A percentile compares a stretch with the other conserved stretches of the same genome.
These are phyloP conservation scores for Salix exigua DNA, from an alignment of 345 rosid genomes.

Conservation along the genomic window DNA sequence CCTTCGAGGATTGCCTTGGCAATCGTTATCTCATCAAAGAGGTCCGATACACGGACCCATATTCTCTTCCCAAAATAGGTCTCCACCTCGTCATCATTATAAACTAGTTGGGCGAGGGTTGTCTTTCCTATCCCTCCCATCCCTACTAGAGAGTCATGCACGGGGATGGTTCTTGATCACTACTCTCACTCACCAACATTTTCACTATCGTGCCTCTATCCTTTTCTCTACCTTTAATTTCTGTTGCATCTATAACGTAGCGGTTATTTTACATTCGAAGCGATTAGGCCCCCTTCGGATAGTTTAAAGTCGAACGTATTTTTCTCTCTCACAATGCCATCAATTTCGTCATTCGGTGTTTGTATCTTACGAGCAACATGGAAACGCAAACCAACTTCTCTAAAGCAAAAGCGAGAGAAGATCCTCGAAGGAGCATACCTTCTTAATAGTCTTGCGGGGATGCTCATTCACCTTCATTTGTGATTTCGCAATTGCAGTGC, in stretches of 20 bases:
- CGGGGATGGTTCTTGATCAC: background rate
- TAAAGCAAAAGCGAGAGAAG: too few species aligned
- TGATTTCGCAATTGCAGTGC: background rate
- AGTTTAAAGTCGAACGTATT: background rate
- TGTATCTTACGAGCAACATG: background rate
- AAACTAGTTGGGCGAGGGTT: constrained; percentile 1
- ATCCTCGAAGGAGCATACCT: constrained; percentile 8
- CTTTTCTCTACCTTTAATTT: background rate
- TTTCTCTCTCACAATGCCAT: background rate
- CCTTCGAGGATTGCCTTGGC: constrained; percentile 3
- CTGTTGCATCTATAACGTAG: background rate
- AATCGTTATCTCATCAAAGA: constrained; percentile 2
- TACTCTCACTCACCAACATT: background rate
- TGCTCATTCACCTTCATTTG: background rate
- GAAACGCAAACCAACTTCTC: background rate
- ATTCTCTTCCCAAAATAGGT: background rate
- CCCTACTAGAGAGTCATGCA: background rate
- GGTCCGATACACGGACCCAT: constrained; percentile 18
- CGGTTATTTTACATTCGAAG: background rate
- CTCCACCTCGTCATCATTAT: background rate
- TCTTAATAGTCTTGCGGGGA: background rate
- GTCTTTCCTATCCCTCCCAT: constrained; percentile 12
- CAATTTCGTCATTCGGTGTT: background rate
- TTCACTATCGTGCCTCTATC: background rate
- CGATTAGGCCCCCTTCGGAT: background rate